phyloP scores from a whole-genome alignment of 345 rosid species.

The Populus tremula region DNA sequence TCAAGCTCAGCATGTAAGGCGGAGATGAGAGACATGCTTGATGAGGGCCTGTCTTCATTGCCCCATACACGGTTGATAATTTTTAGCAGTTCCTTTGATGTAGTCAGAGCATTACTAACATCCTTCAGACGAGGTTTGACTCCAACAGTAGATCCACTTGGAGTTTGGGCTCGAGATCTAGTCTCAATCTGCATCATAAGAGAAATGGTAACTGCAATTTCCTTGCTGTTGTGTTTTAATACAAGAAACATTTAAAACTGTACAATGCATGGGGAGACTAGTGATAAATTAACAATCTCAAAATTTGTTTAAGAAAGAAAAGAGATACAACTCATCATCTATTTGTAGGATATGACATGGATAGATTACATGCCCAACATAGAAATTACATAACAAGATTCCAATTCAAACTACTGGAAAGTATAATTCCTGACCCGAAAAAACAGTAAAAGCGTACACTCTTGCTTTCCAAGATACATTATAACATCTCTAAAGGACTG shows the following conservation, averaged over 20 bases:
- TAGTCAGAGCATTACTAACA: conserved; percentile 84
- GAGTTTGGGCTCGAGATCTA: conserved; percentile 77
- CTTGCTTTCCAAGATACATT: neutral
- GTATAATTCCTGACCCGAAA: neutral
- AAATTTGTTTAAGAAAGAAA: neutral
- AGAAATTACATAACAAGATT: neutral
- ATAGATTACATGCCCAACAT: neutral
- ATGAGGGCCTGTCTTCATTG: conserved; percentile 80
- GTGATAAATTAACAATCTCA: neutral
- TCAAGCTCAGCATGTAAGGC: conserved; percentile 96
- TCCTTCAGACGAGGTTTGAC: conserved; percentile 74
- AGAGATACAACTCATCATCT: neutral
- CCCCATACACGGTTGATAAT: conserved; percentile 93
- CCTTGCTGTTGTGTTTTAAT: neutral
- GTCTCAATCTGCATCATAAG: conserved; percentile 64
- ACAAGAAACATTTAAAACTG: neutral
- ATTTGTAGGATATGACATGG: neutral
- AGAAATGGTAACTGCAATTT: conserved; percentile 4
- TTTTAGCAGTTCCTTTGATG: conserved; percentile 88
- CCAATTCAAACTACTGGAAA: neutral
- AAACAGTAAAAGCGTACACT: neutral
- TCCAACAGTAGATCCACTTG: conserved; percentile 68
- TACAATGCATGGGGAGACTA: neutral
- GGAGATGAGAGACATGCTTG: conserved; percentile 89
- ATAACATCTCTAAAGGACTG: neutral